Evolutionary conservation across 129 eudicot genomes (phyloP), one percentile per base, ranked within the genome.

Genomic region (Erigeron canadensis): DNA sequence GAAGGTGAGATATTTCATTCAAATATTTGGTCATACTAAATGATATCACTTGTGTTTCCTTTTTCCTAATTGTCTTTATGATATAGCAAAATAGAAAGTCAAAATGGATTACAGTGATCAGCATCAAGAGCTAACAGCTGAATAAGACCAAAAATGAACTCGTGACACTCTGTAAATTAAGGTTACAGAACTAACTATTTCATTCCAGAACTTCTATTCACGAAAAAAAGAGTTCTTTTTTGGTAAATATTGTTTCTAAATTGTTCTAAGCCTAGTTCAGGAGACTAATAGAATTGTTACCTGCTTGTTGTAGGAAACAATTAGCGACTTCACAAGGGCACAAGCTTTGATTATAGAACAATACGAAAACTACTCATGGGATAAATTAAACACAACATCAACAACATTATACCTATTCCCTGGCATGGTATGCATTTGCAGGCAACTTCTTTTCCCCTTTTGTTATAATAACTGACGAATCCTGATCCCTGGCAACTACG

Each of bases 401-500:
- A 71, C 7, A 70, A 16, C 63, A 59, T 39, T 48, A 47, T 91
- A 93, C 98, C 98, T 57, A 93, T 85, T 41, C 98, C 98, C 55
- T 74, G 90, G 80, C 98, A 94, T 13, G 98, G 98, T 67, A 94
- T 87, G 85, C 98, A 94, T 56, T 94, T 94, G 86, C 96, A 89
- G 51, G 82, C 57, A 53, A 74, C 74, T 78, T 85, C 91, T 70
- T 86, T 94, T 53, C 98, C 98, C 83, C 86, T 85, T 77, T 86
- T 94, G 71, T 80, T 90, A 74, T 87, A 85, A 74, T 85, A 94
- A 82, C 90, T 86, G 22, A 78, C 91, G 16, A 75, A 77, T 34
- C 98, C 98, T 1, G 97, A 70, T 50, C 98, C 98, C 83, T 94
- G 98, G 78, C 98, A 94, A 79, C 98, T 89, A 69, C 96, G 82